Evolutionary conservation across 2,329 filamentous ascomycete genomes (phyloP).

Genomic region (Didymella exigua): DNA sequence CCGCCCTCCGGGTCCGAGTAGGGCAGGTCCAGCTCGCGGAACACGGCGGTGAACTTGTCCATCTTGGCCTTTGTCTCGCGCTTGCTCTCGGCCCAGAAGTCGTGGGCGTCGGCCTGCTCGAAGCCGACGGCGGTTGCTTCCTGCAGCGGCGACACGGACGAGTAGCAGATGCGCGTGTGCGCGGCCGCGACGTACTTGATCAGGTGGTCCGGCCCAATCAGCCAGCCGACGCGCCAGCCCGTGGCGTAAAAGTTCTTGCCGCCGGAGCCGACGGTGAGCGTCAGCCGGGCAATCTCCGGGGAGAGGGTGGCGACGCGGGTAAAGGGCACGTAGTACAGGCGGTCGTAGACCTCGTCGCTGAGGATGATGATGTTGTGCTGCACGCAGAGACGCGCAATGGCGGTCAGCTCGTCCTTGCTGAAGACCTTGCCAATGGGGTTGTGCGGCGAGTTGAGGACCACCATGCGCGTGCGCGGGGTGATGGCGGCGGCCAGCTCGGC

Average conservation of each 20-base stretch:
- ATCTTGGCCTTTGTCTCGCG: slow-evolving; percentile 90
- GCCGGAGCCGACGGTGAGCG: slow-evolving; percentile 90
- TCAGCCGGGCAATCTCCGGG: slow-evolving; percentile 84
- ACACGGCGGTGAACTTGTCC: slow-evolving; percentile 76
- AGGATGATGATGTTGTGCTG: slow-evolving; percentile 94
- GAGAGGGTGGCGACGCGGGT: slow-evolving; percentile 90
- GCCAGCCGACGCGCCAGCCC: slow-evolving; percentile 94
- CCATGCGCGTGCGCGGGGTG: slow-evolving; percentile 90
- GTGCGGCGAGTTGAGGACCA: slow-evolving; percentile 87
- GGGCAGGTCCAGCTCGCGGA: slow-evolving; percentile 55
- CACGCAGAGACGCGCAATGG: slow-evolving; percentile 85
- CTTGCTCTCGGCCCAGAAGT: slow-evolving; percentile 87
- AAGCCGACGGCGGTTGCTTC: slow-evolving; percentile 94
- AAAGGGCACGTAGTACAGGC: slow-evolving; percentile 93
- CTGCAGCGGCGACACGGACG: slow-evolving; percentile 88
- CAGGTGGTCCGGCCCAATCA: slow-evolving; percentile 86
- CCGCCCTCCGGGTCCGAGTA: slow-evolving; percentile 95
- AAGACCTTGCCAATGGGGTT: slow-evolving; percentile 98
- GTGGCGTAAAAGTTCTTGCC: slow-evolving; percentile 99
- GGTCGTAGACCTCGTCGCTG: slow-evolving; percentile 76
- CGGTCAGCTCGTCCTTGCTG: slow-evolving; percentile 78
- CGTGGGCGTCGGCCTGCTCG: slow-evolving; percentile 80
- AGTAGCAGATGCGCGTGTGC: slow-evolving; percentile 96
- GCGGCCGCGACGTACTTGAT: slow-evolving; percentile 92
- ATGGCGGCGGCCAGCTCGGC: slow-evolving; percentile 80